phyloP scores from a whole-genome alignment of 208 protist genomes.

The Trypanosoma rangeli region DNA sequence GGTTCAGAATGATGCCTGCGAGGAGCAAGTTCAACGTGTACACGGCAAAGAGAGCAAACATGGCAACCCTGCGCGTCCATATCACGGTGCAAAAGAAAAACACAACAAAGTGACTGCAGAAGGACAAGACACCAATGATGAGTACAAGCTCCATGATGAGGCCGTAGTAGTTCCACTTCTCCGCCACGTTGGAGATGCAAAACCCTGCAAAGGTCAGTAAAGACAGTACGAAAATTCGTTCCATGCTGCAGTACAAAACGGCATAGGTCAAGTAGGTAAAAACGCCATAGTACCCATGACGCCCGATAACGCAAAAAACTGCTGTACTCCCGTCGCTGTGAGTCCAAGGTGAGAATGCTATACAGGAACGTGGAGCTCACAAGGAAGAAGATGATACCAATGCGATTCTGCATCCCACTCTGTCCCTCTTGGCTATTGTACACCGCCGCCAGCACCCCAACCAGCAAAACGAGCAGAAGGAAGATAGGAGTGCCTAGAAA shows the following conservation, averaged over 20 bases:
- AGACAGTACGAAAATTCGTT: constrained; percentile 41
- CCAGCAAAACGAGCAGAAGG: constrained; percentile 26
- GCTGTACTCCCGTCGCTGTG: constrained; percentile 47
- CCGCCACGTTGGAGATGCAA: constrained; percentile 44
- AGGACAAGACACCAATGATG: constrained; percentile 51
- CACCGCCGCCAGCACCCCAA: constrained; percentile 41
- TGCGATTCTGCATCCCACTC: constrained; percentile 64
- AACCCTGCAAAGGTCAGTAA: constrained; percentile 41
- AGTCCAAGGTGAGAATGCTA: constrained; percentile 41
- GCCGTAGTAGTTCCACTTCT: constrained; percentile 50
- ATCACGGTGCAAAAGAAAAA: constrained; percentile 37
- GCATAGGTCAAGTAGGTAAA: constrained; percentile 44
- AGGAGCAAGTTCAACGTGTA: constrained; percentile 64
- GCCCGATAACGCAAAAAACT: constrained; percentile 49
- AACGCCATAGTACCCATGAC: constrained; percentile 56
- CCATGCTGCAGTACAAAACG: constrained; percentile 36
- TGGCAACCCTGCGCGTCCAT: constrained; percentile 21
- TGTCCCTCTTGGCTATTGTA: constrained; percentile 55
- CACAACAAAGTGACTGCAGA: constrained; percentile 46
- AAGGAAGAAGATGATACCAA: constrained; percentile 70
- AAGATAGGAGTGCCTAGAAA: constrained; percentile 21
- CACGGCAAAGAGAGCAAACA: constrained; percentile 40
- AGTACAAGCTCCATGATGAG: constrained; percentile 51
- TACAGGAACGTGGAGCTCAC: constrained; percentile 63
- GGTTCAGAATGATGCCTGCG: constrained; percentile 61